Evolutionary conservation across 2,329 filamentous ascomycete genomes (phyloP), one percentile per base, ranked within the genome.

Genomic region (Akanthomyces lecanii): DNA sequence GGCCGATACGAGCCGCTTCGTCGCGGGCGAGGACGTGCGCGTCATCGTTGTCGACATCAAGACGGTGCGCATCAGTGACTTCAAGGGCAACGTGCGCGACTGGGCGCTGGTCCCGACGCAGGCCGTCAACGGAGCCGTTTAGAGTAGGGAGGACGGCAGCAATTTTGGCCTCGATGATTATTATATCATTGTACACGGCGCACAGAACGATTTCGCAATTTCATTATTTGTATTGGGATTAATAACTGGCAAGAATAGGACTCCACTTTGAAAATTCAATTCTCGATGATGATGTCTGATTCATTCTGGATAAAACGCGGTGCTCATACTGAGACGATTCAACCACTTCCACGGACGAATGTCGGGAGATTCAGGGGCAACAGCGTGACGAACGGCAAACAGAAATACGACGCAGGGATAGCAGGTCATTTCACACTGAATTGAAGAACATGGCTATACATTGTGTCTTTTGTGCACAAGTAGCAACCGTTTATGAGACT

Each of bases 51-150:
- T 98, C 8, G 85, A 84, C 69, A 91, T 98, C 69, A 85, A 83
- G 69, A 91, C 93, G 72, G 92, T 95, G 55, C 84, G 92, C 70
- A 96, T 96, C 70, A 92, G 90, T 67, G 95, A 97, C 74, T 97
- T 90, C 90, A 97, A 97, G 79, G 94, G 95, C n/a, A 86, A 87
- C 16, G 92, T 98, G 5, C 86, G 89, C 69, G 94, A 98, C 73
- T 98, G 80, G 78, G 81, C 81, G 1, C 71, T 85, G 64, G 74
- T 75, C 3, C 72, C 73, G 33, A 72, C 63, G 4, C 64, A 66
- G 1, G 61, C 72, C 23, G 70, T 81, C 12, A 83, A 84, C 62
- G 81, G 81, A 5, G 67, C 73, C 10, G 54, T 55, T 6, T 62
- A 54, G 33, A n/a, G 40, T 23, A 12, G 14, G 14, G 7, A 5